Base-by-base conservation (phyloP, 2,329 filamentous ascomycete species). In the Chaetomium olivaceum region DNA sequence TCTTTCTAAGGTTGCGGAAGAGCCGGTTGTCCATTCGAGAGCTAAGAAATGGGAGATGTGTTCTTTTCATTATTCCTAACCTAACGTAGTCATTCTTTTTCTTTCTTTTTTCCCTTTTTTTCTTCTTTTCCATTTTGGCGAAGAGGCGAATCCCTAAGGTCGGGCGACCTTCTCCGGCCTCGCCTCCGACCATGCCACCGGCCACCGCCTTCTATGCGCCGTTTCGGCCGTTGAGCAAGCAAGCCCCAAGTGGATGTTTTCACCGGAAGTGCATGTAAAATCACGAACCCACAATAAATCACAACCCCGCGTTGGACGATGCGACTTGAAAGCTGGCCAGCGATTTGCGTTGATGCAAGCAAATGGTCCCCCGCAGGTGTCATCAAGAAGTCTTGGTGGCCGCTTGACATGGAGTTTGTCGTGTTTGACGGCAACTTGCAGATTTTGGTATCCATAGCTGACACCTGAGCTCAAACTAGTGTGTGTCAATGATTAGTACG, bases 351-450 rank as follows among this genome's bases (percentile, higher is more conserved):
- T 23, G 46, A 48, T 19, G 21, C 50, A 52, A 25, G 25, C 25
- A 55, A 55, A 7, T 16, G 5, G 33, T 43, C 16, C 7, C 39
- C 16, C 6, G 16, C 4, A 43, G 16, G 39, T 43, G 16, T 43
- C 16, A 43, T 43, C 39, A 43, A 39, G 27, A 29, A 21, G 7
- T 21, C 52, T 56, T 11, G 9, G 54, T 56, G 54, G 3, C 33
- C 5, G 12, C 31, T 21, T 11, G n/a, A n/a, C 29, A 36, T 2
- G 21, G 23, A 27, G 12, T 2, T n/a, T 12, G 54, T 14, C n/a
- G 9, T 56, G 29, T 56, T 36, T 36, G n/a, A n/a, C 54, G 54
- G n/a, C n/a, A 56, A 23, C 52, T 33, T 36, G n/a, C 54, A 56
- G 54, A 21, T 36, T 27, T 51, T 51, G 48, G 14, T n/a, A 48